Evolutionary conservation across 805 yeast species (phyloP), one percentile per base, ranked within the genome.

Genomic region (Schizosaccharomyces pombe): DNA sequence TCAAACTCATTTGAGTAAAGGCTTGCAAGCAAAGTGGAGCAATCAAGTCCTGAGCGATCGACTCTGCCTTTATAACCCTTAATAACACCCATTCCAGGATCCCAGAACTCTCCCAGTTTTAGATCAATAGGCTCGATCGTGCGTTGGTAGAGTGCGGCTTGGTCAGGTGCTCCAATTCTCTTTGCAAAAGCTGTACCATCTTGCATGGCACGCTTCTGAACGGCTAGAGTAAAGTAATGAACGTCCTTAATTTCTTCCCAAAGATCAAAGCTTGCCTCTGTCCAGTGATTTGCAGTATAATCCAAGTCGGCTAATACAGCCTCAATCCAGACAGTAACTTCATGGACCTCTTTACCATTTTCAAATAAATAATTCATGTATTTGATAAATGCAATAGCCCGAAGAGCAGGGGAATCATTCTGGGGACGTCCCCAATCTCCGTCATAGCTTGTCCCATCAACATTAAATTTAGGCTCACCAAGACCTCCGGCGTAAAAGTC

Each of bases 341-440:
- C 39, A 30, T 22, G 26, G 2, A 56, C 58, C 58, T 62, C 9
- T 52, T 56, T 24, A 22, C 65, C 62, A 55, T 64, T 64, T 28
- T 65, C 62, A 4, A 65, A 59, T 56, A 79, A 64, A 2, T 73
- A 60, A 24, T 68, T 66, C 57, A 83, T 60, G 62, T 76, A 83
- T 57, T 74, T 74, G 39, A 75, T 65, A 24, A 80, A 71, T 1
- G 94, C 74, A 55, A 80, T 72, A 9, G 79, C 73, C 60, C 96
- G 73, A 56, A 89, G 70, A 0, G 93, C 87, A 0, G 97, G 95
- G 0, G 97, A 97, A 65, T 89, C 97, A 56, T 85, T 75, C 67
- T 89, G 97, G 0, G 97, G 97, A 60, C 97, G 72, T 1, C 97
- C 97, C 97, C 97, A 89, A 34, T 69, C 64, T 1, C 69, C 79